phyloP scores from a whole-genome alignment of 768 basidiomycete species.

The Rhodosporidiobolus sp. region DNA sequence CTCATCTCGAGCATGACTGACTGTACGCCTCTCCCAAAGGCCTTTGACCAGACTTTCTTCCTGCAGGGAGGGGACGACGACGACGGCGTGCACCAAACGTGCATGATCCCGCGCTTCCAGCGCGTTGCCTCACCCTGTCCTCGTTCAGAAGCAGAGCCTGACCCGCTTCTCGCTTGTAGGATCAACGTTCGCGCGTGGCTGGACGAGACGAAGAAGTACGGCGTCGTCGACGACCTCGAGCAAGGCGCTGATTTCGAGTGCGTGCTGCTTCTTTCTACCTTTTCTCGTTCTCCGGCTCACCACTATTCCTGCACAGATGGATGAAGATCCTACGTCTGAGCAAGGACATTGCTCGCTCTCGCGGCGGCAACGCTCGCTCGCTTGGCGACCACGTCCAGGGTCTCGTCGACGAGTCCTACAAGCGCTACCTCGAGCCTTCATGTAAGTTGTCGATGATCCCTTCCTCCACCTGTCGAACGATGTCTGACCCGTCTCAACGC shows the following conservation, averaged over 20 bases:
- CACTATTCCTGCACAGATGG: neutral
- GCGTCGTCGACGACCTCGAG: constrained; percentile 27
- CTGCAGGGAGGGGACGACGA: neutral
- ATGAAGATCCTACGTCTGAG: constrained; percentile 16
- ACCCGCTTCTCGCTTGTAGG: constrained; percentile 4
- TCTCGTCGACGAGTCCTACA: constrained; percentile 5
- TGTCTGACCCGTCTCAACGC: neutral
- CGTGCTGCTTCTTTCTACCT: neutral
- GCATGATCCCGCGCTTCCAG: neutral
- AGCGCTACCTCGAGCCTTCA: constrained; percentile 14
- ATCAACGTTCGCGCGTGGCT: constrained; percentile 17
- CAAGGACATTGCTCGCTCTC: constrained; percentile 6
- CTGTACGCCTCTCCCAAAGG: neutral
- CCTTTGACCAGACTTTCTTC: constrained; percentile 18
- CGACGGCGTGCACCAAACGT: neutral
- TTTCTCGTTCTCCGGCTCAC: neutral
- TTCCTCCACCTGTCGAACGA: neutral
- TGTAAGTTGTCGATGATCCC: neutral
- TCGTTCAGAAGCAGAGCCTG: constrained; percentile 5
- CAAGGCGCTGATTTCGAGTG: constrained; percentile 23
- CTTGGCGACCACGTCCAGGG: constrained; percentile 16
- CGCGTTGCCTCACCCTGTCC: neutral
- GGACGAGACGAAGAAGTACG: constrained; percentile 20
- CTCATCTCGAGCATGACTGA: too few species aligned
- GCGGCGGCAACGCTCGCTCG: constrained; percentile 3